Conservation (phyloP, 2,329 filamentous ascomycete genomes). For the Colletotrichum truncatum region DNA sequence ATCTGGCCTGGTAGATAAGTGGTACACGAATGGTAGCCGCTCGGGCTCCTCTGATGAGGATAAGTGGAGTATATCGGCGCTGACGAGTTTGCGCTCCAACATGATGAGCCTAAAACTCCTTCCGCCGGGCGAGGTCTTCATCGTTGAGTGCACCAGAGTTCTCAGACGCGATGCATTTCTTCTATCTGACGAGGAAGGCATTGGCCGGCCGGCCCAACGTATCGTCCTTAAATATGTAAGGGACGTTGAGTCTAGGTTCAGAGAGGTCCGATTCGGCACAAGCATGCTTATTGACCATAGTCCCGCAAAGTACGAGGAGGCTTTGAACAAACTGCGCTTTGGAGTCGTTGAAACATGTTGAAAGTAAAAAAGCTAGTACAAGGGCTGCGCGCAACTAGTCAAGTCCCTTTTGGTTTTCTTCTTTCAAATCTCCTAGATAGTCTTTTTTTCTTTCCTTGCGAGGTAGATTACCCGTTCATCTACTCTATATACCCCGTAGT, state of each 20-base stretch:
- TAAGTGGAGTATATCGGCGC: constrained; percentile 73
- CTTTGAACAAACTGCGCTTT: constrained; percentile 66
- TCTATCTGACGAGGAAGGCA: constrained; percentile 52
- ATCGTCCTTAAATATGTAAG: constrained; percentile 76
- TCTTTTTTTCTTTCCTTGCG: constrained; percentile 17
- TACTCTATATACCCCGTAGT: constrained; percentile 15
- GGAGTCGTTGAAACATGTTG: constrained; percentile 50
- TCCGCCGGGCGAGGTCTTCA: constrained; percentile 80
- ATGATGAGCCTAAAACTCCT: constrained; percentile 77
- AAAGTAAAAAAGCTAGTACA: not conserved
- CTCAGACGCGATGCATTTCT: constrained; percentile 73
- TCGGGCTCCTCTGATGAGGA: constrained; percentile 63
- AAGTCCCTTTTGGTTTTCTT: not conserved
- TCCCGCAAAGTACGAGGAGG: constrained; percentile 77
- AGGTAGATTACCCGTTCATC: not conserved
- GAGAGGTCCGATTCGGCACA: constrained; percentile 75
- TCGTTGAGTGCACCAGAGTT: constrained; percentile 74
- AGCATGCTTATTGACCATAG: constrained; percentile 82
- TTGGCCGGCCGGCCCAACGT: constrained; percentile 74
- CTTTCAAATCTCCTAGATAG: not conserved
- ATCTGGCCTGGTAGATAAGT: constrained; percentile 68
- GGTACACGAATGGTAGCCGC: constrained; percentile 55
- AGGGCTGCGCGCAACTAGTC: too few relatives aligned
- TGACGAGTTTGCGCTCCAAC: constrained; percentile 71
- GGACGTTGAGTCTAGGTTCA: constrained; percentile 76